These are phyloP conservation scores for Diutina pseudorugosa DNA, from an alignment of 1,139 yeast genomes.

Conservation along the genomic window DNA sequence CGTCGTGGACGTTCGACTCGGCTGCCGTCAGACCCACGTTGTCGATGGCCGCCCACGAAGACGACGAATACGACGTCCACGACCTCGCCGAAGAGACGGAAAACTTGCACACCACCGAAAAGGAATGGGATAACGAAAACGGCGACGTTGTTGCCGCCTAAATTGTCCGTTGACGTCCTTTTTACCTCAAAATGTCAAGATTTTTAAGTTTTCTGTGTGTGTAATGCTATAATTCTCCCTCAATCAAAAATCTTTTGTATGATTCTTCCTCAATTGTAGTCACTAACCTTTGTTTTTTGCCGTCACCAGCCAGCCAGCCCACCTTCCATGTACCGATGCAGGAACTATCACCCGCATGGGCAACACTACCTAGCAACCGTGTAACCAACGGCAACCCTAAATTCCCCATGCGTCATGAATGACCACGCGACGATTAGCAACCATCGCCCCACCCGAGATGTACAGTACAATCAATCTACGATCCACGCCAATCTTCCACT, in stretches of 20 bases:
- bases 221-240: background rate
- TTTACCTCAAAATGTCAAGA: no score
- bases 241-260: background rate
- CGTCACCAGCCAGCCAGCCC: no score
- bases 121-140: slow-evolving; percentile 28
- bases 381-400: background rate
- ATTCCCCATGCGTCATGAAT: background rate
- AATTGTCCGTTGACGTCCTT: slow-evolving; percentile 6
- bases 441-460: background rate
- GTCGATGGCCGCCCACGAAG: slow-evolving; percentile 65
- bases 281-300: no score
- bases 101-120: slow-evolving; percentile 43
- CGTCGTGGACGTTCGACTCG: slow-evolving; percentile 92
- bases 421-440: background rate
- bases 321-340: background rate
- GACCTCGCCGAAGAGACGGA: slow-evolving; percentile 18
- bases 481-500: no score
- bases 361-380: background rate
- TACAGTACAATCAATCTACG: no score
- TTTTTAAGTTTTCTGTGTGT: background rate
- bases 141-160: slow-evolving; percentile 9
- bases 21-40: slow-evolving; percentile 93
- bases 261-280: background rate
- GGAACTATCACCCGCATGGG: background rate
- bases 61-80: slow-evolving; percentile 33